phyloP scores from a whole-genome alignment of 257 asterid genomes.

The Capsicum rhomboideum region DNA sequence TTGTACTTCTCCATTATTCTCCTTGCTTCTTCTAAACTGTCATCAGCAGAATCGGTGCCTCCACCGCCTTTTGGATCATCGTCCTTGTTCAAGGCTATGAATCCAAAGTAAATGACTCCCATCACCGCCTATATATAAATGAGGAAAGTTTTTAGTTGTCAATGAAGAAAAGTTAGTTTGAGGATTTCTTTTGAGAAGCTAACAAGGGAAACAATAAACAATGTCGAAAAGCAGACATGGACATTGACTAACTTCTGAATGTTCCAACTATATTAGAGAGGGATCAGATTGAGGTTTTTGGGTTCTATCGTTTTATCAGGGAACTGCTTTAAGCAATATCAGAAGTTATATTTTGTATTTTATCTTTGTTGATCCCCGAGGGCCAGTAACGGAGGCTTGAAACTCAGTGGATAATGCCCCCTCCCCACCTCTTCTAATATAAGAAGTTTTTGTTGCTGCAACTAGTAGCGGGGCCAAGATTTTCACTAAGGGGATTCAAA shows the following conservation, averaged over 20 bases:
- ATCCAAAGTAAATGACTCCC: constrained; percentile 77
- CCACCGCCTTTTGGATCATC: constrained; percentile 62
- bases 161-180: neutral
- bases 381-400: neutral
- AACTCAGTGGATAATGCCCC: neutral
- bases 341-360: no score
- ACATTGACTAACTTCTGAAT: neutral
- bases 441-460: neutral
- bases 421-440: neutral
- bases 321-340: no score
- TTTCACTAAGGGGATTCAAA: neutral
- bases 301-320: neutral
- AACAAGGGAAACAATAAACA: neutral
- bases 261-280: neutral
- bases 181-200: neutral
- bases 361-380: no score
- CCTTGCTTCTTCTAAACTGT: constrained; percentile 88
- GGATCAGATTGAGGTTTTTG: neutral
- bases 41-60: constrained; percentile 48
- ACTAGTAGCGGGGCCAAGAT: neutral
- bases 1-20: constrained; percentile 93
- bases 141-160: neutral
- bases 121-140: constrained; percentile 61
- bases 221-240: neutral
- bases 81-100: constrained; percentile 81